phyloP scores from a whole-genome alignment of 345 rosid species.

The Ailanthus altissimus region DNA sequence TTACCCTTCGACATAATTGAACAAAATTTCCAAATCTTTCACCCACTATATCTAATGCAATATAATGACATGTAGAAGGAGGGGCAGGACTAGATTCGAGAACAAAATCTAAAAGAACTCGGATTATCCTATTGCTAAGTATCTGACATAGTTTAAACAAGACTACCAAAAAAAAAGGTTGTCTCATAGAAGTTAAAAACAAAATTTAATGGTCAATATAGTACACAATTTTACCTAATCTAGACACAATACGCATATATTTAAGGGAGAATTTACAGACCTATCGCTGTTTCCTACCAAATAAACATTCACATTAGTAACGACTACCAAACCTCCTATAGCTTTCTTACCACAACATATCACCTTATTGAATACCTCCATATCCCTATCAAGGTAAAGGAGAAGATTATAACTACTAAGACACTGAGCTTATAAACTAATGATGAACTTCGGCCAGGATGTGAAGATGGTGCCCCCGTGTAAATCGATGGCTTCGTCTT shows the following conservation, averaged over 20 bases:
- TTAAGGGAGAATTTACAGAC: neutral
- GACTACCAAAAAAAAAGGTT: neutral
- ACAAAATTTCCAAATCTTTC: no score
- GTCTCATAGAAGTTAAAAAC: neutral
- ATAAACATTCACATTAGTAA: neutral
- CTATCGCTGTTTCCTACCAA: slow-evolving; percentile 3
- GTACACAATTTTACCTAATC: neutral
- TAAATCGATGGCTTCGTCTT: slow-evolving; percentile 17
- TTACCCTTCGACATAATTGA: no score
- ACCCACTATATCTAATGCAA: no score
- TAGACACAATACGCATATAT: neutral
- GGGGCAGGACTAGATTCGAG: no score
- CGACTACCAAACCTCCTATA: neutral
- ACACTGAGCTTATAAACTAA: slow-evolving; percentile 22
- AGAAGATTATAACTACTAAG: slow-evolving; percentile 20
- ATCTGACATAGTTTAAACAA: neutral
- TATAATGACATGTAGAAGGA: no score
- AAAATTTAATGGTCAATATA: neutral
- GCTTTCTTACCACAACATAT: neutral
- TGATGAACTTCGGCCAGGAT: neutral
- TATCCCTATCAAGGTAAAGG: slow-evolving; percentile 18
- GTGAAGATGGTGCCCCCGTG: slow-evolving; percentile 4
- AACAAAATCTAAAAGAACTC: no score
- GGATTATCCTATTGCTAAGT: neutral
- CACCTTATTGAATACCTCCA: slow-evolving; percentile 16